Evolutionary conservation across 495 filamentous ascomycete genomes (phyloP).

Genomic region (Symbiotaphrina buchneri): DNA sequence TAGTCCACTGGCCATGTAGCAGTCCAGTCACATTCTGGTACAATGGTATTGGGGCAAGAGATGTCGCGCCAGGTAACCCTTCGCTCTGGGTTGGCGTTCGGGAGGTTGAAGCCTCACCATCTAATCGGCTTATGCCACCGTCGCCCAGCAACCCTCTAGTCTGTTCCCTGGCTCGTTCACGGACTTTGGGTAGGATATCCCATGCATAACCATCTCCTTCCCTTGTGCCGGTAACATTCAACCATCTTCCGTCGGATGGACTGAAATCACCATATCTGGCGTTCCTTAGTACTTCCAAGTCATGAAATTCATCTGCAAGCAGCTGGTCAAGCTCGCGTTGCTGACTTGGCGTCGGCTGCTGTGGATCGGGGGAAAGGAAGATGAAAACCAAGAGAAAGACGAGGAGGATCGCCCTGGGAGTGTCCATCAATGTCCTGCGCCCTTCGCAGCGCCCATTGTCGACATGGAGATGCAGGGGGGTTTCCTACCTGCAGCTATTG

Average conservation of each 20-base stretch:
- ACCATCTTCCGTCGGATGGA: constrained; percentile 29
- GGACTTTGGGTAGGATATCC: constrained; percentile 32
- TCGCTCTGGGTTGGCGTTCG: constrained; percentile 10
- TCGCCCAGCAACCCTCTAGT: constrained; percentile 20
- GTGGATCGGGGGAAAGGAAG: constrained; percentile 13
- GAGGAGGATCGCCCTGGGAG: constrained; percentile 13
- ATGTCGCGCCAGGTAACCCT: constrained; percentile 14
- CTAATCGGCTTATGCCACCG: constrained; percentile 10
- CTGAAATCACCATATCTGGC: constrained; percentile 57
- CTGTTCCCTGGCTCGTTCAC: constrained; percentile 28
- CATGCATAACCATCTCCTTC: constrained; percentile 54
- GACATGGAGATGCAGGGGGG: too few relatives aligned
- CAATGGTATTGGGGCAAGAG: constrained; percentile 18
- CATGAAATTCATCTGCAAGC: constrained; percentile 22
- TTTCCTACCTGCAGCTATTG: too few relatives aligned
- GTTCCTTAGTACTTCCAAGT: constrained; percentile 41
- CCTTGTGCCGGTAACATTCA: constrained; percentile 59
- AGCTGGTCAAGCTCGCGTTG: constrained; percentile 13
- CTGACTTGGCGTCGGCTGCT: constrained; percentile 18
- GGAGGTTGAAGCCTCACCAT: not conserved
- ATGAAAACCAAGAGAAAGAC: constrained; percentile 16
- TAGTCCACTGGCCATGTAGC: constrained; percentile 54
- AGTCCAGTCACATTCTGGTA: constrained; percentile 71
- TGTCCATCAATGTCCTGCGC: constrained; percentile 11
- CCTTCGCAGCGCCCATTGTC: too few relatives aligned